phyloP scores from a whole-genome alignment of 148 eudicot species.

The Spergularia marina region DNA sequence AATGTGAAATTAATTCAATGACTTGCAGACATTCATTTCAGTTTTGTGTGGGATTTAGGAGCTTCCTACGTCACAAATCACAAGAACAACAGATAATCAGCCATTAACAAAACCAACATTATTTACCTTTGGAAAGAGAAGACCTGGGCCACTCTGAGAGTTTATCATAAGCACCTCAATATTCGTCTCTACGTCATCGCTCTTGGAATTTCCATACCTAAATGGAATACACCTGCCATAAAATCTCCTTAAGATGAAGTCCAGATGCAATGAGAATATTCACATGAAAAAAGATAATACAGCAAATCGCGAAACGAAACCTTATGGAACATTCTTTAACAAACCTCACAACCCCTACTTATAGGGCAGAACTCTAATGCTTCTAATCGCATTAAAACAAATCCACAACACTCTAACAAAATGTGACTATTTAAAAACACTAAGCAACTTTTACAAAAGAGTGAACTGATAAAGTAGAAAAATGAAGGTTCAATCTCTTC shows the following conservation, averaged over 20 bases:
- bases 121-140: constrained; percentile 67
- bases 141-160: constrained; percentile 58
- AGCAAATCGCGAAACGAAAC: not conserved
- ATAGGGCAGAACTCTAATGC: not conserved
- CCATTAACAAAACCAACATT: not conserved
- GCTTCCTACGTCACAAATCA: not conserved
- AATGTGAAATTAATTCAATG: not conserved
- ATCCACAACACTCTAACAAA: not conserved
- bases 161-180: constrained; percentile 68
- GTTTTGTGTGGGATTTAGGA: not conserved
- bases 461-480: not conserved
- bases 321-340: not conserved
- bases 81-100: not conserved
- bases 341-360: not conserved
- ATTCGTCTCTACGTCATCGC: constrained; percentile 30
- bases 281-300: not conserved
- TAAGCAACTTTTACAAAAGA: not conserved
- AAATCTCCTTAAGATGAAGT: not conserved
- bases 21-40: no score
- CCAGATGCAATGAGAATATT: no score
- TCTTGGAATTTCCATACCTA: constrained; percentile 41
- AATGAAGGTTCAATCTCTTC: not conserved
- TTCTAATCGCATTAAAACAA: not conserved
- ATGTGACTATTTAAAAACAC: not conserved
- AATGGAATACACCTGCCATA: constrained; percentile 47